Evolutionary conservation across 2,329 filamentous ascomycete species (phyloP), one percentile per base, ranked within the genome.

Genomic region (Cryphonectria japonica): DNA sequence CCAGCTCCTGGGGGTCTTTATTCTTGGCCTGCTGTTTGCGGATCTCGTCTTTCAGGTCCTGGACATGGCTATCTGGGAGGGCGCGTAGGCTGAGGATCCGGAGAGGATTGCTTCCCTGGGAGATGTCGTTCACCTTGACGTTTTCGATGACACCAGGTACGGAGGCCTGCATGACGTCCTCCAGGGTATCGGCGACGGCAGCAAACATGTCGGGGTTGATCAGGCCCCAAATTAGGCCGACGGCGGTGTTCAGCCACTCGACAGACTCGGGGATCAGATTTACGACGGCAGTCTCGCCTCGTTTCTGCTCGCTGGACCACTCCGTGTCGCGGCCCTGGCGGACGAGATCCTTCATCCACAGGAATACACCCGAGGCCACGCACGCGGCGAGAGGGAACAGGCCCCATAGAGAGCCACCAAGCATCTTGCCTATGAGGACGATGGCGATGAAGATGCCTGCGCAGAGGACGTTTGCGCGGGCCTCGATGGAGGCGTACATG

Each of bases 201-300:
- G 89, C 85, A 80, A 99, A 96, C 92, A 98, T 97, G 60, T 98
- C 95, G 0, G 96, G 95, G 77, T 98, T 97, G 74, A 98, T 91
- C 4, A 98, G 84, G 0, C 93, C 93, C 96, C 96, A 99, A 60
- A 96, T 86, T 59, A 97, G 88, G 1, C 88, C 89, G 4, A 98
- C 81, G 66, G 96, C 88, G 0, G 93, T 95, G 79, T 99, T 99
- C 88, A 99, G 92, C 96, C 96, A 98, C 78, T 95, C 92, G 8
- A 97, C 95, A 0, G 93, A 97, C 81, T 98, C 95, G 0, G 95
- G 95, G 8, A 98, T 91, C 39, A 98, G 84, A 77, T 98, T 98
- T 41, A 92, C 90, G 2, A 93, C 94, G 0, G 95, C 94, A 80
- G 90, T 94, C 82, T 96, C 88, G 3, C 95, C 95, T 71, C 95